Conservation (phyloP, 2,329 filamentous ascomycete species). For the Verticillium albo-atrum region DNA sequence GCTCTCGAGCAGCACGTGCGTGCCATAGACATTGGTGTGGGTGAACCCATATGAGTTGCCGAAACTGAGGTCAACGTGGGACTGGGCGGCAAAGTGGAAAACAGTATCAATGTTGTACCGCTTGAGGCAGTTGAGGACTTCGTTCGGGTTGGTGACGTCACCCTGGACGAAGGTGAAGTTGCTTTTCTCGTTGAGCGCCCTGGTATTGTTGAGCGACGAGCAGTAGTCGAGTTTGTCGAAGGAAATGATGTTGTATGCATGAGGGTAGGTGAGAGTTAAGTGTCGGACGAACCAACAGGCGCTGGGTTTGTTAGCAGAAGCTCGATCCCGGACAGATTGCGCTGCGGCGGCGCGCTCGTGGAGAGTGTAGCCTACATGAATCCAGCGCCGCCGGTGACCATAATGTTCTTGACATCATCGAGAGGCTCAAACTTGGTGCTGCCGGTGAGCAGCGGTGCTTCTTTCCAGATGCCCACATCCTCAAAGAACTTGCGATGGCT, state of each 20-base stretch:
- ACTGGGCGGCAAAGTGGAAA: constrained; percentile 82
- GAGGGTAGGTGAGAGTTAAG: constrained; percentile 66
- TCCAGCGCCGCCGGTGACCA: constrained; percentile 78
- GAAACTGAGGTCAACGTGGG: constrained; percentile 78
- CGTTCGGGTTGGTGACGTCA: constrained; percentile 66
- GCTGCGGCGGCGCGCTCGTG: neutral
- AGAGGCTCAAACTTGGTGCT: constrained; percentile 67
- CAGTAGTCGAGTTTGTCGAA: constrained; percentile 86
- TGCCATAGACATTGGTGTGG: constrained; percentile 76
- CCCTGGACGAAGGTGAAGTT: constrained; percentile 81
- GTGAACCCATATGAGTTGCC: constrained; percentile 80
- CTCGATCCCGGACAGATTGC: neutral
- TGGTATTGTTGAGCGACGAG: constrained; percentile 74
- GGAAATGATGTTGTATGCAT: constrained; percentile 73
- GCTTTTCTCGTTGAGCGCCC: constrained; percentile 57
- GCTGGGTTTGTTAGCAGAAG: constrained; percentile 33
- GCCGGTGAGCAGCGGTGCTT: constrained; percentile 65
- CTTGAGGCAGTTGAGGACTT: constrained; percentile 68
- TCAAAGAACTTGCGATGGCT: constrained; percentile 41
- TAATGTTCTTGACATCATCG: constrained; percentile 70
- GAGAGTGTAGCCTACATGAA: constrained; percentile 66
- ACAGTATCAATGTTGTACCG: constrained; percentile 72
- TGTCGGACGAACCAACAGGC: constrained; percentile 82
- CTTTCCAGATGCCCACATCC: constrained; percentile 64
- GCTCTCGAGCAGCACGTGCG: constrained; percentile 76